A percentile compares a stretch with the other conserved stretches of the same genome.
phyloP scores from a whole-genome alignment of 495 filamentous ascomycete species.

The Neurospora terricola region DNA sequence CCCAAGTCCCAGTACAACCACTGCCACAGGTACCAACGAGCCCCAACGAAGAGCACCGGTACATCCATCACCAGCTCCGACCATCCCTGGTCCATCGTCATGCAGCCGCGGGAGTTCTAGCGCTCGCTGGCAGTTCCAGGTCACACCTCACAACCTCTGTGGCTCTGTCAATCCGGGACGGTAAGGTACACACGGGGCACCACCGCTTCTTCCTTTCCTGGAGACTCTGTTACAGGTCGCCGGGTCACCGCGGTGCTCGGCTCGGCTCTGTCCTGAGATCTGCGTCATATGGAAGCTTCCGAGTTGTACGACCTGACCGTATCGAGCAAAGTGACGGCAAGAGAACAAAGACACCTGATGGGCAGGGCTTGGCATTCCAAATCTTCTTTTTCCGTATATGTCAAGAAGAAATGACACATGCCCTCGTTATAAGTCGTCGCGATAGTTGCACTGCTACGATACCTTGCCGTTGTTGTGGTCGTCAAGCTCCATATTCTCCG shows the following conservation, averaged over 20 bases:
- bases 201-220: neutral
- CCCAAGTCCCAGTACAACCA: neutral
- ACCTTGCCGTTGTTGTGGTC: neutral
- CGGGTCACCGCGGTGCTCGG: neutral
- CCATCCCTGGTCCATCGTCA: neutral
- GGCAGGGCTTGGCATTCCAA: neutral
- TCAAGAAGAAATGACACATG: neutral
- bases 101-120: neutral
- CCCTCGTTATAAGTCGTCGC: neutral
- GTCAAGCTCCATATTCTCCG: neutral
- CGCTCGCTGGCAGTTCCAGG: neutral
- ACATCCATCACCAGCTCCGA: conserved; percentile 2
- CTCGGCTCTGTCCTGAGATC: neutral
- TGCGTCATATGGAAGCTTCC: neutral
- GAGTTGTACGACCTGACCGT: neutral
- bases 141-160: neutral
- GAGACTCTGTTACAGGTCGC: neutral
- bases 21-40: neutral
- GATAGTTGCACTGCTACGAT: neutral
- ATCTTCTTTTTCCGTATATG: neutral
- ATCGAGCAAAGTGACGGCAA: neutral
- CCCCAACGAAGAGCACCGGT: neutral
- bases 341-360: neutral
- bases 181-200: neutral
- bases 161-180: neutral